Percentiles rank a stretch among this genome's conserved stretches.
Conservation (phyloP, 2,329 filamentous ascomycete species). For the Penicillium sp. region DNA sequence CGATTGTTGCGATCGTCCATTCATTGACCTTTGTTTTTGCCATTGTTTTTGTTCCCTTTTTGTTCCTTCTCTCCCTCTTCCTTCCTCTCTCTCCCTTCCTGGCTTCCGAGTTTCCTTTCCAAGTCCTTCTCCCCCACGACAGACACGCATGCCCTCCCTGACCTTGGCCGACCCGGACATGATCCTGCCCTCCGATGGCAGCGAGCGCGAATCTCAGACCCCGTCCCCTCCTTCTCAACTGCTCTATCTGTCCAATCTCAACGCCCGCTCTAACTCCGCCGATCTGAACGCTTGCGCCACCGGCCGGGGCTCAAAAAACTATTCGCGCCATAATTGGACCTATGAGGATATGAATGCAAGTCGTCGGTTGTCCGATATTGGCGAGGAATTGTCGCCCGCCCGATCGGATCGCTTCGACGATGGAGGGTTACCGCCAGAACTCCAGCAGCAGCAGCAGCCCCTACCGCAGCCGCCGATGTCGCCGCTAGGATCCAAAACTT, state of each 20-base stretch:
- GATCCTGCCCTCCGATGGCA: slow-evolving; percentile 75
- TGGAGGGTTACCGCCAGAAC: background rate
- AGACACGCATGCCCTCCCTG: slow-evolving; percentile 59
- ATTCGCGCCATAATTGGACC: slow-evolving; percentile 31
- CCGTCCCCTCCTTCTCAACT: slow-evolving; percentile 48
- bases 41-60: too few species aligned
- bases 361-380: slow-evolving; percentile 42
- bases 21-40: too few species aligned
- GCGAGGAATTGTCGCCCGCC: slow-evolving; percentile 35
- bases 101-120: background rate
- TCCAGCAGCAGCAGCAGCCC: background rate
- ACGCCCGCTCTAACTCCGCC: slow-evolving; percentile 28
- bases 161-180: slow-evolving; percentile 91
- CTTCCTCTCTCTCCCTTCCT: slow-evolving; percentile 1
- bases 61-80: background rate
- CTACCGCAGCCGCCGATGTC: slow-evolving; percentile 11
- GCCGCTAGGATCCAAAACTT: slow-evolving; percentile 4
- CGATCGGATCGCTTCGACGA: slow-evolving; percentile 17
- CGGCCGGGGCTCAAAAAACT: slow-evolving; percentile 23
- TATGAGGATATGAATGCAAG: slow-evolving; percentile 35
- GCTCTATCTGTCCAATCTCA: slow-evolving; percentile 42
- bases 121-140: slow-evolving; percentile 7
- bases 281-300: slow-evolving; percentile 9
- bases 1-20: too few species aligned
- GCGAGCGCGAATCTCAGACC: slow-evolving; percentile 42